Evolutionary conservation across 1,284 basidiomycete species (phyloP).

Genomic region (Moesziomyces aphidis): DNA sequence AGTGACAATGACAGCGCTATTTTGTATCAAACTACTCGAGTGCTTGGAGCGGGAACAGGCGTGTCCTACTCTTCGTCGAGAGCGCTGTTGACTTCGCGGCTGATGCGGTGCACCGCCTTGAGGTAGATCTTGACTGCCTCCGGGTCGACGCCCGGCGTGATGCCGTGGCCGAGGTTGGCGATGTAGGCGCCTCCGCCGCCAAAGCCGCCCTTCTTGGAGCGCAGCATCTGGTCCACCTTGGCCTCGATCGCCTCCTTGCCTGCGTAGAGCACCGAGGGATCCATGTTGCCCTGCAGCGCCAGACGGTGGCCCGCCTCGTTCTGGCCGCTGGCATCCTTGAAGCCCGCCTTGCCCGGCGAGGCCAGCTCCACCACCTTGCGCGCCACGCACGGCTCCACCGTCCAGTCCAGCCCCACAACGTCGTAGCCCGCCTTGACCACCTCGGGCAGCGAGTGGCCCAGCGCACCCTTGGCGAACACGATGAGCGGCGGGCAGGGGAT

Average conservation of each 20-base stretch:
- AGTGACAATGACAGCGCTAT: too few relatives aligned
- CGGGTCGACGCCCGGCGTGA: conserved; percentile 70
- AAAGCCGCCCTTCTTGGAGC: conserved; percentile 75
- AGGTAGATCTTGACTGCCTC: conserved; percentile 64
- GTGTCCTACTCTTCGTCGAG: conserved; percentile 34
- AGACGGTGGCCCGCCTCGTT: conserved; percentile 70
- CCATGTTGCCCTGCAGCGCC: conserved; percentile 93
- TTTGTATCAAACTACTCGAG: neutral
- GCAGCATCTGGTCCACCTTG: conserved; percentile 83
- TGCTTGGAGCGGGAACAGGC: too few relatives aligned
- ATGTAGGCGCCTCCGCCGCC: conserved; percentile 74
- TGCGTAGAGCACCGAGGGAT: conserved; percentile 87
- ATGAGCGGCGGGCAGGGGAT: conserved; percentile 63
- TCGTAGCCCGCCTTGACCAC: conserved; percentile 65
- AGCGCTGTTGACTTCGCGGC: conserved; percentile 55
- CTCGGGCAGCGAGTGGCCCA: conserved; percentile 64
- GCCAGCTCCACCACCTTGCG: conserved; percentile 59
- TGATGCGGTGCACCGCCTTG: conserved; percentile 62
- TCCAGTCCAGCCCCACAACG: conserved; percentile 66
- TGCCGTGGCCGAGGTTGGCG: conserved; percentile 95
- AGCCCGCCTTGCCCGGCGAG: conserved; percentile 45
- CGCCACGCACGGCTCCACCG: conserved; percentile 63
- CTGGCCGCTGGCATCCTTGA: conserved; percentile 48
- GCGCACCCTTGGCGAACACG: conserved; percentile 64
- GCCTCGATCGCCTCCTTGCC: conserved; percentile 82